Conservation (phyloP, 2,329 filamentous ascomycete species). For the Clarireedia hainanense region DNA sequence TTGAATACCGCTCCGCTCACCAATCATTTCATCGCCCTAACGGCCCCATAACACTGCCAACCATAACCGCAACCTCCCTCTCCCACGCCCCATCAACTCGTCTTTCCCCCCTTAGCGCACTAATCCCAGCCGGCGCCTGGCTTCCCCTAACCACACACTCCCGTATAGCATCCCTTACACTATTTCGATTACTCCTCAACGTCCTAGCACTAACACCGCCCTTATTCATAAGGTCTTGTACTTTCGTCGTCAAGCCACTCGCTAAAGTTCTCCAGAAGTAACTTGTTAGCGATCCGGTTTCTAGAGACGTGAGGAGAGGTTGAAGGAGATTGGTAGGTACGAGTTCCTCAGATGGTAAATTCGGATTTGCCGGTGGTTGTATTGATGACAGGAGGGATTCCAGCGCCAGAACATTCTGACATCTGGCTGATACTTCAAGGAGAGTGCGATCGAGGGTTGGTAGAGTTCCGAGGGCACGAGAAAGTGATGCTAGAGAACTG, state of each 20-base stretch:
- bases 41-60: constrained; percentile 61
- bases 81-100: constrained; percentile 61
- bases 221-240: constrained; percentile 75
- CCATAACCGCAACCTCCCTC: constrained; percentile 90
- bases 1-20: background rate
- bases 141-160: constrained; percentile 78
- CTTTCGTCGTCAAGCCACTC: constrained; percentile 63
- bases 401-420: constrained; percentile 85
- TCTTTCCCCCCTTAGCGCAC: constrained; percentile 45
- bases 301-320: constrained; percentile 67
- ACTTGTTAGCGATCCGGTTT: constrained; percentile 77
- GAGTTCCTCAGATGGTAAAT: constrained; percentile 37
- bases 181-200: constrained; percentile 65
- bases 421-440: constrained; percentile 71
- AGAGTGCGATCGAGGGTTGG: constrained; percentile 77
- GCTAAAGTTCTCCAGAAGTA: constrained; percentile 94
- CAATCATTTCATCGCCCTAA: constrained; percentile 23
- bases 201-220: constrained; percentile 81
- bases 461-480: constrained; percentile 69
- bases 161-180: constrained; percentile 67
- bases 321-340: constrained; percentile 51
- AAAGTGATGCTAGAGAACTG: constrained; percentile 65
- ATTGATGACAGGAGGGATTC: constrained; percentile 67
- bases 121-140: constrained; percentile 53
- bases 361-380: constrained; percentile 60